These are phyloP conservation scores for Chamaenerion angustifolium DNA, from an alignment of 345 rosid species.

Conservation along the genomic window DNA sequence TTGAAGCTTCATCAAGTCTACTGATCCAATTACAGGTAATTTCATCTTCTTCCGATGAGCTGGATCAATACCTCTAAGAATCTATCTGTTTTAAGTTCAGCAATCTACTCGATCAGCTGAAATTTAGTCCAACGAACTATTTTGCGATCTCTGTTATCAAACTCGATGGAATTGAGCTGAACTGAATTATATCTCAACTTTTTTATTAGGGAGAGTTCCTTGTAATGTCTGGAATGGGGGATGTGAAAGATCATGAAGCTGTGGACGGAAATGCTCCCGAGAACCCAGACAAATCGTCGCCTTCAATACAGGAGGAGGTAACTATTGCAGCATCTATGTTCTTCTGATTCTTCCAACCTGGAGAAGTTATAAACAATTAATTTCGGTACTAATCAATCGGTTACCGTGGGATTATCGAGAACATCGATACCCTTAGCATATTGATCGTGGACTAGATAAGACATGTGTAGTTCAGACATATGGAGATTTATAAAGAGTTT, in stretches of 20 bases:
- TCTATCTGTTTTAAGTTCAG: no score
- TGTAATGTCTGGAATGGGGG: slow-evolving; percentile 20
- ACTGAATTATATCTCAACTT: neutral
- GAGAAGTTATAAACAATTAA: neutral
- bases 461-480: no score
- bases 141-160: no score
- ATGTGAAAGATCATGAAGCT: slow-evolving; percentile 32
- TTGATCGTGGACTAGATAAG: no score
- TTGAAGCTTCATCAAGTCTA: neutral
- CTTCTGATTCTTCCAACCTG: neutral
- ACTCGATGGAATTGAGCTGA: neutral
- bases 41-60: no score
- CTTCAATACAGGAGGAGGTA: slow-evolving; percentile 64
- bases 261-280: slow-evolving; percentile 25
- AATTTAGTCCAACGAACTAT: no score
- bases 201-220: neutral
- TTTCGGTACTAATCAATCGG: no score
- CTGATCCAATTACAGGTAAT: no score
- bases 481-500: no score
- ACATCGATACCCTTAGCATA: no score
- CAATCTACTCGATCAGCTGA: no score
- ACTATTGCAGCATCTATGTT: neutral
- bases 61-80: no score
- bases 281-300: slow-evolving; percentile 27
- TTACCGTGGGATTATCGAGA: neutral